Evolutionary conservation across 345 rosid genomes (phyloP).

Genomic region (Eucalyptus tenuipes): DNA sequence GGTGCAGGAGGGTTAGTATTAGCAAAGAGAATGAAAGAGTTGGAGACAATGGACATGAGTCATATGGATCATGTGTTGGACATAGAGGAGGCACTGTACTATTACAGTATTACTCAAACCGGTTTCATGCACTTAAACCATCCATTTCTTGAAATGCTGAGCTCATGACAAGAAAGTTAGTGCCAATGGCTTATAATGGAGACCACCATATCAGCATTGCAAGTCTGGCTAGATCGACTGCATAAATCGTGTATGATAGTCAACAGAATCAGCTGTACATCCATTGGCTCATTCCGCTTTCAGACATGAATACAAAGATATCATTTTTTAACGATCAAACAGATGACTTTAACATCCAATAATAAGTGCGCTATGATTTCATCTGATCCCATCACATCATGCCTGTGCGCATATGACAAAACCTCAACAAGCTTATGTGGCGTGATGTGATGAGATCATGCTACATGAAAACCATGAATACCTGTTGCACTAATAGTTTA

Average conservation of each 20-base stretch:
- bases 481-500: neutral
- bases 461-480: no score
- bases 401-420: neutral
- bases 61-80: conserved; percentile 67
- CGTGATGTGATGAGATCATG: neutral
- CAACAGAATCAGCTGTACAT: neutral
- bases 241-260: neutral
- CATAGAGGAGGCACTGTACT: conserved; percentile 72
- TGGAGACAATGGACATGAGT: conserved; percentile 64
- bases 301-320: neutral
- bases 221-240: neutral
- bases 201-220: neutral
- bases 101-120: conserved; percentile 55
- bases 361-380: neutral
- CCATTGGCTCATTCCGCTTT: neutral
- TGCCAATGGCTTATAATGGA: neutral
- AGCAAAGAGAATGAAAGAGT: conserved; percentile 71
- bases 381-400: neutral
- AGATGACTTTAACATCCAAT: neutral
- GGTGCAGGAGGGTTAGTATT: conserved; percentile 29
- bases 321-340: neutral
- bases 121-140: neutral
- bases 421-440: neutral
- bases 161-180: neutral
- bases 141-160: neutral